A percentile compares a stretch with the other conserved stretches of the same genome.
phyloP scores from a whole-genome alignment of 2,329 filamentous ascomycete genomes.

The Coniosporium tulheliwenetii region DNA sequence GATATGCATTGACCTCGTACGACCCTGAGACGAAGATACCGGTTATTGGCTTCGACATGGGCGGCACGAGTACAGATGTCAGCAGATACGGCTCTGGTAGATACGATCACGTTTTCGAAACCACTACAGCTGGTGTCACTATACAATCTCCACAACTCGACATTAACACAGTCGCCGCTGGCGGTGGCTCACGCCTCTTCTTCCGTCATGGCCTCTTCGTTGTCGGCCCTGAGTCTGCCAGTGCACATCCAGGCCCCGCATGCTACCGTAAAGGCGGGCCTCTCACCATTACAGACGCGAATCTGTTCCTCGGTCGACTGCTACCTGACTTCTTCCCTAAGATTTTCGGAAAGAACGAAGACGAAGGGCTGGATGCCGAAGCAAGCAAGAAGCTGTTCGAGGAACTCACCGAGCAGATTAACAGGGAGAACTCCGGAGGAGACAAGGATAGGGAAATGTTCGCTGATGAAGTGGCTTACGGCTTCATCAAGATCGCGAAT shows the following conservation, averaged over 20 bases:
- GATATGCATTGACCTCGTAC: constrained; percentile 83
- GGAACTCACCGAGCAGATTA: constrained; percentile 63
- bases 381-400: constrained; percentile 63
- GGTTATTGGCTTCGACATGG: constrained; percentile 94
- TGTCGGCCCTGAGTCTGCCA: constrained; percentile 77
- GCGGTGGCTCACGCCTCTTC: constrained; percentile 71
- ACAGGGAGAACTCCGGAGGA: constrained; percentile 32
- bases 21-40: constrained; percentile 68
- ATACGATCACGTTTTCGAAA: constrained; percentile 90
- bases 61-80: constrained; percentile 82
- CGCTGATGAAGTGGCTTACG: constrained; percentile 73
- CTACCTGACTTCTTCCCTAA: constrained; percentile 87
- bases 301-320: constrained; percentile 68
- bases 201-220: constrained; percentile 83
- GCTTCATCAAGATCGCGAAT: constrained; percentile 80
- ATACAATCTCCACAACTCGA: constrained; percentile 86
- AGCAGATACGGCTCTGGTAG: constrained; percentile 72
- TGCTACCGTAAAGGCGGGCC: constrained; percentile 86
- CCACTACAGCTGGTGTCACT: constrained; percentile 83
- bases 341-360: constrained; percentile 83
- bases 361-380: constrained; percentile 61
- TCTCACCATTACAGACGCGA: constrained; percentile 85
- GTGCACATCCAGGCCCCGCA: constrained; percentile 76
- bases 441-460: constrained; percentile 47
- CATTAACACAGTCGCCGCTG: constrained; percentile 89